phyloP scores from a whole-genome alignment of 345 rosid species.

The Rhizophora apiculata region DNA sequence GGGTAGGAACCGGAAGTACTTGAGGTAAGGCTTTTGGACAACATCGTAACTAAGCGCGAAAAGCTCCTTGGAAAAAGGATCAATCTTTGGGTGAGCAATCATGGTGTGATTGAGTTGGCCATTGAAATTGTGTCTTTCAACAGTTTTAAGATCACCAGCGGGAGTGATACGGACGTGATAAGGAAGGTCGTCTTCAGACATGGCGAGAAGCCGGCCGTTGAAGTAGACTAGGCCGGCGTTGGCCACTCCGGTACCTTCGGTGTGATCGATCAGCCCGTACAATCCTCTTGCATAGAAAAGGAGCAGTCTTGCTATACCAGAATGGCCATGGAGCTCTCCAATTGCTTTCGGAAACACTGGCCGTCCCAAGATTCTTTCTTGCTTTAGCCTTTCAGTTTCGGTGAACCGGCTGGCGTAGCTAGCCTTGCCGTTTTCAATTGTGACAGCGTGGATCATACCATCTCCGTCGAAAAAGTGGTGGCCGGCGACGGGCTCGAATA shows the following conservation, averaged over 20 bases:
- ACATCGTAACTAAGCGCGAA: constrained; percentile 84
- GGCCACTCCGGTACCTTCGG: constrained; percentile 70
- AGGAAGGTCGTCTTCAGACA: constrained; percentile 91
- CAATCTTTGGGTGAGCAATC: constrained; percentile 94
- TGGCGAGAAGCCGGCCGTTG: constrained; percentile 62
- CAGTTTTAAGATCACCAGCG: constrained; percentile 59
- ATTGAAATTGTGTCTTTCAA: constrained; percentile 60
- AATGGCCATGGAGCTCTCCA: constrained; percentile 91
- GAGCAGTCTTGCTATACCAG: constrained; percentile 72
- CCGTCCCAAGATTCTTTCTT: constrained; percentile 59
- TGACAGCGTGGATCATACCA: constrained; percentile 87
- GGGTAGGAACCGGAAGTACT: constrained; percentile 66
- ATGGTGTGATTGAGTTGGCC: constrained; percentile 60
- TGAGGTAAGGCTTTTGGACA: constrained; percentile 65
- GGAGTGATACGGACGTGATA: constrained; percentile 65
- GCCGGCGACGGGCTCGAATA: constrained; percentile 75
- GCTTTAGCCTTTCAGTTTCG: constrained; percentile 65
- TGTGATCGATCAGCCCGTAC: constrained; percentile 59
- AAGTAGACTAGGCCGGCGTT: constrained; percentile 89
- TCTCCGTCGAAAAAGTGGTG: constrained; percentile 93
- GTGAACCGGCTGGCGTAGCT: constrained; percentile 84
- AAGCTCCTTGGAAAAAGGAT: constrained; percentile 62
- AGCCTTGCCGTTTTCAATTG: constrained; percentile 48
- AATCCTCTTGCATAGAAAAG: constrained; percentile 70
- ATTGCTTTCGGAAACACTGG: constrained; percentile 84